Base-by-base conservation (phyloP, 345 rosid species). In the Punica granatum region DNA sequence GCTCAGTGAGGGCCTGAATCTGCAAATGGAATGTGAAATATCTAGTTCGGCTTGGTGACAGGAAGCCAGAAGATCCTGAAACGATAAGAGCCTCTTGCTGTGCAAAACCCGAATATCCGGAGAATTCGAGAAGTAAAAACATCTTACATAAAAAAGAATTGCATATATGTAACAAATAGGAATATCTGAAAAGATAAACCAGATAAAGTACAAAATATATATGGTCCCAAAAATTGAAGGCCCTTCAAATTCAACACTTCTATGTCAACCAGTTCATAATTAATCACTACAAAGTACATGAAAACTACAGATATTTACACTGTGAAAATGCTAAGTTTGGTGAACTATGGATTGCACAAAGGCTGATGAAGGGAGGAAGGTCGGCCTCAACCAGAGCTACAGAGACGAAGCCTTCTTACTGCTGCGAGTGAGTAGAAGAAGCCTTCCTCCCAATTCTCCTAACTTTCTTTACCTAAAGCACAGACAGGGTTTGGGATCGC, bases 291-390 rank as follows among this genome's bases (percentile, higher is more conserved):
- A 63, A 21, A 3, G 4, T 56, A 36, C 7, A 34, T 63, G 2
- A 34, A n/a, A 63, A 63, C 42, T 63, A 33, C 41, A 63, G 28
- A 34, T 13, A 63, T 63, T 36, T 63, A 56, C 60, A 56, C 7
- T 31, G 66, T 8, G 30, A 63, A 35, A 4, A 12, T n/a, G 9
- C 66, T 63, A 12, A 25, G 19, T 63, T 42, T 18, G 48, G 46
- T 39, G 2, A 63, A 39, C 49, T 36, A 6, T n/a, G 30, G 42
- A 10, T 25, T 39, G 16, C 32, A 39, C 46, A 14, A 18, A 39
- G 16, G 16, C 41, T 37, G 35, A 43, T 16, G 12, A 56, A 2
- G 33, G 2, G 58, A 51, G 58, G 34, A 13, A 26, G 25, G 9
- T 11, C 34, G 10, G 34, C 9, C 34, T 56, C 19, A 6, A 26